Evolutionary conservation across 2,329 filamentous ascomycete genomes (phyloP), one percentile per base, ranked within the genome.

Genomic region (Neocatenulostroma microsporum): DNA sequence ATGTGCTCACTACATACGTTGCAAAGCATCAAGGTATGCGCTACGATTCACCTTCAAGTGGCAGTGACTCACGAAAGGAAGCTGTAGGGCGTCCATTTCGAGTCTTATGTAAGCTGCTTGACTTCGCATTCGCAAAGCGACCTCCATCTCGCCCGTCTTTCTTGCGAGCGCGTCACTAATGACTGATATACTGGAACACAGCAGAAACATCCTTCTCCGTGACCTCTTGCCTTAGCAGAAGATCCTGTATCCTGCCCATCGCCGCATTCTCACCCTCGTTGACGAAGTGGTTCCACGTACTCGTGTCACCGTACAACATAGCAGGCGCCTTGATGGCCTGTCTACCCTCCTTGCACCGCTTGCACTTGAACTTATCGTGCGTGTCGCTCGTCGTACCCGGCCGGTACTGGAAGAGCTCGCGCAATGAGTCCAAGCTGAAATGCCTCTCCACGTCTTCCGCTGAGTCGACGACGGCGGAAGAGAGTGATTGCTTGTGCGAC

Each of bases 301-400:
- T 96, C 15, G 91, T 96, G 56, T 98, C 91, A 35, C 91, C 91
- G 56, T 98, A 98, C 42, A 98, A 67, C 81, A 96, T 89, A 1
- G 91, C 91, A 3, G 84, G 84, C 2, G 89, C 86, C 61, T 95
- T 96, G 55, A 95, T 76, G 45, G 75, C 76, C 62, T 98, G 91
- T 43, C 74, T 81, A 1, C 89, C 89, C 54, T 82, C 63, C 43
- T 66, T 84, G 62, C 91, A 98, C 26, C 91, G 73, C 68, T 94
- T 95, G 62, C 91, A 98, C 66, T 94, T 96, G 73, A 98, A 96
- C 0, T 89, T 96, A 56, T 96, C 91, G 59, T 98, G 91, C 0
- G 91, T 98, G 55, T 98, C 93, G 51, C 86, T 94, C 12, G 70
- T 80, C 1, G 91, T 98, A 30, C 80, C 76, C 0, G 79, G 73